phyloP scores from a whole-genome alignment of 495 filamentous ascomycete genomes.

The Aspergillus cristatus region DNA sequence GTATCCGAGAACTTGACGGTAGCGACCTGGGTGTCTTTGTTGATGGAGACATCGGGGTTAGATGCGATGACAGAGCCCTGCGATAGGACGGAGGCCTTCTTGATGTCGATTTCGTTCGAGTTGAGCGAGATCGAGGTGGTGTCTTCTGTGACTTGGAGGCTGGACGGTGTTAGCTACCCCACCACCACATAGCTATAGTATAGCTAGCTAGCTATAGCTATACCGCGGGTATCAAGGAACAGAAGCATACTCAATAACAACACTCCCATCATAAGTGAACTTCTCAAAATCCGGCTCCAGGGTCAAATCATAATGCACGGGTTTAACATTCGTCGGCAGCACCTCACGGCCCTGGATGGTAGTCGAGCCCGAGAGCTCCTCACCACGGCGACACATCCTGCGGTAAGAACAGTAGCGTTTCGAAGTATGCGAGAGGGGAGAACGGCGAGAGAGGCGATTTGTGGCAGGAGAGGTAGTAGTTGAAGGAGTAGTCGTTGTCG shows the following conservation, averaged over 20 bases:
- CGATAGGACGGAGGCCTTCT: constrained; percentile 54
- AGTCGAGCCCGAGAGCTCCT: constrained; percentile 33
- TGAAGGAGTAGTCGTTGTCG: too few relatives aligned
- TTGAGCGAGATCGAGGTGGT: constrained; percentile 83
- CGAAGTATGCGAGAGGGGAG: constrained; percentile 27
- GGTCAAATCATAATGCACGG: constrained; percentile 56
- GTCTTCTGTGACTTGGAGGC: constrained; percentile 76
- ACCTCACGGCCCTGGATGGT: constrained; percentile 53
- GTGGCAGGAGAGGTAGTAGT: too few relatives aligned
- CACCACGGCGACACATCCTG: constrained; percentile 41
- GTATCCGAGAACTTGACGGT: constrained; percentile 51
- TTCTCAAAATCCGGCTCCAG: constrained; percentile 57
- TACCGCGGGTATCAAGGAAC: neutral
- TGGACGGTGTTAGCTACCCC: constrained; percentile 5
- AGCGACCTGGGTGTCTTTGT: constrained; percentile 52
- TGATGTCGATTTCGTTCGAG: constrained; percentile 75
- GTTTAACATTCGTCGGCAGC: constrained; percentile 59
- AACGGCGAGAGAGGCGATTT: constrained; percentile 15
- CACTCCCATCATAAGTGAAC: constrained; percentile 54
- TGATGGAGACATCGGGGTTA: constrained; percentile 41
- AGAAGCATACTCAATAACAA: constrained; percentile 50
- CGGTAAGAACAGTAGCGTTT: constrained; percentile 42
- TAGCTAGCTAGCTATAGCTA: too few relatives aligned
- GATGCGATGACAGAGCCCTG: constrained; percentile 40
- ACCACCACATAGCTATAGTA: too few relatives aligned